A percentile compares a stretch with the other conserved stretches of the same genome.
These are phyloP conservation scores for Mycosphaerella arachidis DNA, from an alignment of 2,329 filamentous ascomycete species.

Conservation along the genomic window DNA sequence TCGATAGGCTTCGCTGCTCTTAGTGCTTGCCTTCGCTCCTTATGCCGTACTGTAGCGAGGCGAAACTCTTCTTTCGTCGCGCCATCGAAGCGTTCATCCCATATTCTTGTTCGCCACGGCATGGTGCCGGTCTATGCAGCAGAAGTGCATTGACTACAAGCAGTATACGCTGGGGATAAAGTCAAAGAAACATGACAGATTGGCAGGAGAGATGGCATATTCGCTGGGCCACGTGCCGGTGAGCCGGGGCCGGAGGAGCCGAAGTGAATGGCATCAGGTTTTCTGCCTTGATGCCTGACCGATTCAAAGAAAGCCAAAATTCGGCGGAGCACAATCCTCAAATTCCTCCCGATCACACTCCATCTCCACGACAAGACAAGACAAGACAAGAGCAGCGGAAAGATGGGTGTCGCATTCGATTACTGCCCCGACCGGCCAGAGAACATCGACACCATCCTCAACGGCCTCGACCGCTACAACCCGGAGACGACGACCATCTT, in stretches of 20 bases:
- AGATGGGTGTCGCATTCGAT: constrained; percentile 62
- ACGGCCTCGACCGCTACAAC: constrained; percentile 97
- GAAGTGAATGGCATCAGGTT: not conserved
- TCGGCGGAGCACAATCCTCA: not conserved
- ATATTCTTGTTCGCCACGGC: not conserved
- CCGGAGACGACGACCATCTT: constrained; percentile 90
- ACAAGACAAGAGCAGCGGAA: constrained; percentile 7
- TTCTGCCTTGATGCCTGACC: not conserved
- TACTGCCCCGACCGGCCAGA: constrained; percentile 88
- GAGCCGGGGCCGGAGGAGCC: not conserved
- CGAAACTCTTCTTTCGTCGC: not conserved
- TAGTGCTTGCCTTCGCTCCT: not conserved
- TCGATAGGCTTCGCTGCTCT: not conserved
- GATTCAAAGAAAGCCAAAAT: not conserved
- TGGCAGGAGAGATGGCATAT: not conserved
- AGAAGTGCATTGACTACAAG: not conserved
- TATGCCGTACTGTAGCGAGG: not conserved
- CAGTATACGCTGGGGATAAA: not conserved
- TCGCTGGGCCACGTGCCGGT: not conserved
- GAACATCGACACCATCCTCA: constrained; percentile 88
- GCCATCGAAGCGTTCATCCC: not conserved
- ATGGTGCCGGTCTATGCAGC: not conserved
- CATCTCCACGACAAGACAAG: not conserved
- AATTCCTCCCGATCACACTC: not conserved
- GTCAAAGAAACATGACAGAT: not conserved